Evolutionary conservation across 2,329 filamentous ascomycete genomes (phyloP).

Genomic region (Scopulariopsis brevicaulis): DNA sequence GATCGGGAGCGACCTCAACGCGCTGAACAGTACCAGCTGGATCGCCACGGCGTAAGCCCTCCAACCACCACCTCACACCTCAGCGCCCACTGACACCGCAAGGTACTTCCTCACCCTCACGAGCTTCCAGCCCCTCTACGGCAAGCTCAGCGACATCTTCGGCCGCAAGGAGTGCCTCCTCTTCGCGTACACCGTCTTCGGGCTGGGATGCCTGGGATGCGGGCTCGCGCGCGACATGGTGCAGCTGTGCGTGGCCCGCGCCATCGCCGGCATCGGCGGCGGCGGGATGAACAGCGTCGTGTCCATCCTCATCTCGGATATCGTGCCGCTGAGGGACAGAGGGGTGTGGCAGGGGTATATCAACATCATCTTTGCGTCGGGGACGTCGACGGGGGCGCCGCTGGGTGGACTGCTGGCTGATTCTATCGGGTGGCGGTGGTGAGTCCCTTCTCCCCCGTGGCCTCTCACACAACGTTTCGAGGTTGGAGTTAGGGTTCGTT

Average conservation of each 20-base stretch:
- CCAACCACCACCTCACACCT: not conserved
- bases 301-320: slow-evolving; percentile 54
- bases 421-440: slow-evolving; percentile 66
- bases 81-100: not conserved
- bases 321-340: slow-evolving; percentile 56
- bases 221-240: slow-evolving; percentile 51
- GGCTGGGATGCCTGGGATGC: slow-evolving; percentile 51
- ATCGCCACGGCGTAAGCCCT: slow-evolving; percentile 40
- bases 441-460: slow-evolving; percentile 35
- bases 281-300: slow-evolving; percentile 63
- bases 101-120: slow-evolving; percentile 65
- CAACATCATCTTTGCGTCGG: slow-evolving; percentile 60
- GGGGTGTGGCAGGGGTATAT: slow-evolving; percentile 64
- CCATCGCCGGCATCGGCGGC: slow-evolving; percentile 45
- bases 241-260: slow-evolving; percentile 53
- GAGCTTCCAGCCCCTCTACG: slow-evolving; percentile 64
- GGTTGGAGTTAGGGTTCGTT: slow-evolving; percentile 7
- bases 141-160: slow-evolving; percentile 60
- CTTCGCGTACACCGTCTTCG: slow-evolving; percentile 53
- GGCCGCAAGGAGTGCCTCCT: slow-evolving; percentile 56
- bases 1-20: slow-evolving; percentile 65
- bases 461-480: too few species aligned
- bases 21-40: slow-evolving; percentile 66
- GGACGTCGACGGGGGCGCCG: slow-evolving; percentile 58
- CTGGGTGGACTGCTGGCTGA: slow-evolving; percentile 63